Base-by-base conservation (phyloP, 371 early-diverging fungal genomes). In the Massospora cicadina region DNA sequence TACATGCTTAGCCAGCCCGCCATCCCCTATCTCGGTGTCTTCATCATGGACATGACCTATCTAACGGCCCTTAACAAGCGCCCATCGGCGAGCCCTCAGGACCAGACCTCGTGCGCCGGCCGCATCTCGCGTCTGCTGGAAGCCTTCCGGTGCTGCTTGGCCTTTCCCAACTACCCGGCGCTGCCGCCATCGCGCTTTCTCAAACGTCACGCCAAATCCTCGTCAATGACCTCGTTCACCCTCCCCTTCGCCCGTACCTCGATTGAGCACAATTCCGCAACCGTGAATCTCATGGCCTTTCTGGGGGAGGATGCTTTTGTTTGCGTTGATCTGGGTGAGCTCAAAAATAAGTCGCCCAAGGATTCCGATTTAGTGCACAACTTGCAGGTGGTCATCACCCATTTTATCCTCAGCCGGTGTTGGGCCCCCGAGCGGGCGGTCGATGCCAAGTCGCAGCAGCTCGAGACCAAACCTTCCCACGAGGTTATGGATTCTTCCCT, bases 41-140 rank as follows among this genome's bases (percentile, higher is more conserved):
- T 86, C 69, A 83, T 88, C 25, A 86, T 87, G 70, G 90, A 90
- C 66, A 78, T 81, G 29, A 87, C 88, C 1, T 90, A 90, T 65
- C 71, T 88, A 13, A 54, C 80, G 2, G 87, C 86, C 0, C 82
- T 83, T 0, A 78, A 76, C 65, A 84, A 87, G 65, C 75, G 70
- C 71, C 33, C 70, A 65, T 62, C 68, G 58, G n/a, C 59, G 60
- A 24, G 58, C 57, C 13, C 24, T 54, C 60, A 29, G 33, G 0
- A 43, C 64, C 1, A 69, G 63, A 12, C 62, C 68, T 1, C 62
- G 59, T 27, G 68, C 70, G 84, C 83, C 66, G 75, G 75, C 3
- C 72, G 82, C 5, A 75, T 81, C 7, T 74, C 69, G 53, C 81
- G 81, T 56, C 69, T 81, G 2, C 66, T 81, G 31, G 67, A 72